A percentile compares a stretch with the other conserved stretches of the same genome.
Evolutionary conservation across 129 eudicot genomes (phyloP).

Genomic region (Centaurea solstitialis): DNA sequence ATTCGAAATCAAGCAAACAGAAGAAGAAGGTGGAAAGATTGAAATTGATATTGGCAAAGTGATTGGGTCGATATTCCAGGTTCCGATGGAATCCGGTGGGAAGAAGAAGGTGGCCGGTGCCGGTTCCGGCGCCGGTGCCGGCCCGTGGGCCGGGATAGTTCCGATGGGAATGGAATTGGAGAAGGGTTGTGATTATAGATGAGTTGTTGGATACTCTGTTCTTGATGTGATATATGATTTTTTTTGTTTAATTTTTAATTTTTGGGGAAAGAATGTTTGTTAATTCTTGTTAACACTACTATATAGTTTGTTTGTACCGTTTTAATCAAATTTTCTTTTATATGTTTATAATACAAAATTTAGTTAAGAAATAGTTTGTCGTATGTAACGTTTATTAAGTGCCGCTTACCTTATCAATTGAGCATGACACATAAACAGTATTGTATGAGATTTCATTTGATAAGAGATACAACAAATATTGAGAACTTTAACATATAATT

Average conservation of each 20-base stretch:
- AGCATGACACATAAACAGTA: no score
- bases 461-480: no score
- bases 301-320: neutral
- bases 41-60: neutral
- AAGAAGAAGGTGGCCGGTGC: neutral
- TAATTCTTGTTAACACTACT: neutral
- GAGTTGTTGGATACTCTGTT: neutral
- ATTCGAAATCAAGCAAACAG: neutral
- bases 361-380: no score
- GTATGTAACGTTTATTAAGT: no score
- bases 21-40: neutral
- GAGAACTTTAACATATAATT: no score
- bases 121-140: neutral
- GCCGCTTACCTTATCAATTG: no score
- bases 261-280: neutral
- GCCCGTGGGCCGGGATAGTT: neutral
- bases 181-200: neutral
- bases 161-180: neutral
- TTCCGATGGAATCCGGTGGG: constrained; percentile 4
- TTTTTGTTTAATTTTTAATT: no score
- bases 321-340: no score
- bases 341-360: no score
- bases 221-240: neutral
- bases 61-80: neutral
- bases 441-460: no score